These are phyloP conservation scores for Linnemannia hyalina DNA, from an alignment of 192 early-diverging fungal genomes.

Conservation along the genomic window DNA sequence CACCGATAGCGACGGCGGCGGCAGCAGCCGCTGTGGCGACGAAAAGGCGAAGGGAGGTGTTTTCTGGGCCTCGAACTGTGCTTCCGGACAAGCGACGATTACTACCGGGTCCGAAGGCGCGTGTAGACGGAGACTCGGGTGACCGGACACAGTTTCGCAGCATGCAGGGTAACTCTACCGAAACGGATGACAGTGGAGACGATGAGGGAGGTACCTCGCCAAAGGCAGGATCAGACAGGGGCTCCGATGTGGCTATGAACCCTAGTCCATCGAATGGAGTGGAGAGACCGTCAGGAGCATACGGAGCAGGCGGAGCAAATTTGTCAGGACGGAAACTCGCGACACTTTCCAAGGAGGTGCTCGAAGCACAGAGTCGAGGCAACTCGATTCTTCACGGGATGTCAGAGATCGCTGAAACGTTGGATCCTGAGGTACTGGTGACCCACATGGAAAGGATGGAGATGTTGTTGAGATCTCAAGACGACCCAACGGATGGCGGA, in stretches of 20 bases:
- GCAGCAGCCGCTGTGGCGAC: no score
- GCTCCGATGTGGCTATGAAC: not conserved
- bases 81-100: not conserved
- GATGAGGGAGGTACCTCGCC: not conserved
- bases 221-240: not conserved
- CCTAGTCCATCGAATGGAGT: not conserved
- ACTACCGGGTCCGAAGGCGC: not conserved
- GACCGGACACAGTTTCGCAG: not conserved
- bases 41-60: not conserved
- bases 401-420: not conserved
- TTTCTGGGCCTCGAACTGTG: not conserved
- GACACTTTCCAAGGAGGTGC: slow-evolving; percentile 11
- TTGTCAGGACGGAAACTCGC: not conserved
- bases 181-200: not conserved
- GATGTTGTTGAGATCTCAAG: slow-evolving; percentile 18
- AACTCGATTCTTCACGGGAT: not conserved
- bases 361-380: slow-evolving; percentile 16
- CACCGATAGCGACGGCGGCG: not conserved
- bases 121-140: not conserved
- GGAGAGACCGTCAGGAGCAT: not conserved
- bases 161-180: not conserved
- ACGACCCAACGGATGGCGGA: slow-evolving; percentile 32
- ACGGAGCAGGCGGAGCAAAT: no score
- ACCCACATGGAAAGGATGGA: slow-evolving; percentile 33
- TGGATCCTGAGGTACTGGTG: not conserved